Evolutionary conservation across 1,284 basidiomycete genomes (phyloP), one percentile per base, ranked within the genome.

Genomic region (Hemileia vastatrix): DNA sequence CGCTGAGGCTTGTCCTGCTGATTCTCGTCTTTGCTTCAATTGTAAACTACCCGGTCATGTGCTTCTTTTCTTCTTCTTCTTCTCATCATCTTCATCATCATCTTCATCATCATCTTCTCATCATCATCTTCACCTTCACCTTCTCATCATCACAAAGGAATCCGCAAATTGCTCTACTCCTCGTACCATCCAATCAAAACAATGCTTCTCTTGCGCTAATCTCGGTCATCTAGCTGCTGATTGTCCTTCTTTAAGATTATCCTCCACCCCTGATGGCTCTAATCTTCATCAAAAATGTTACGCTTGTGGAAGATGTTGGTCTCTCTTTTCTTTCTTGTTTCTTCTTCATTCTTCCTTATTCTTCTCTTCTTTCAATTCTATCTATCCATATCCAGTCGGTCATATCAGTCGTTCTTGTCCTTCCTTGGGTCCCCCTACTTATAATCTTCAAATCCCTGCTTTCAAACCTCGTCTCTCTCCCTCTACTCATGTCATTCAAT

Each of bases 11-110:
- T 56, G 54, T 27, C 23, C 54, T 3, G 54, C 54, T 1, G 54
- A 56, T 15, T 13, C 15, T 45, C 54, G 54, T 44, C 40, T 56
- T 11, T 56, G 54, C 45, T 56, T 27, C 40, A 56, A 56, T 47
- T 56, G 54, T 32, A 56, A 47, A 24, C 54, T 44, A 56, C 27
- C 54, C n/a, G 54, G 54, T 27, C 54, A 56, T 47, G 54, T 56
- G 18, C 21, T 27, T 43, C 4, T 3, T 45, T 23, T 50, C 6
- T 13, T 24, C 19, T 44, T 31, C 15, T 24, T 9, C 40, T 9
- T 15, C 3, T 5, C 1, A 5, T 18, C 44, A 18, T 18, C 21
- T 1, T n/a, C 5, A n/a, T 18, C 44, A n/a, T 8, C 44, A 45
- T 53, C 18, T 8, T n/a, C 4, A 53, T 4, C 27, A 13, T n/a